Base-by-base conservation (phyloP, 2,329 filamentous ascomycete genomes). In the Pseudopithomyces maydicus region DNA sequence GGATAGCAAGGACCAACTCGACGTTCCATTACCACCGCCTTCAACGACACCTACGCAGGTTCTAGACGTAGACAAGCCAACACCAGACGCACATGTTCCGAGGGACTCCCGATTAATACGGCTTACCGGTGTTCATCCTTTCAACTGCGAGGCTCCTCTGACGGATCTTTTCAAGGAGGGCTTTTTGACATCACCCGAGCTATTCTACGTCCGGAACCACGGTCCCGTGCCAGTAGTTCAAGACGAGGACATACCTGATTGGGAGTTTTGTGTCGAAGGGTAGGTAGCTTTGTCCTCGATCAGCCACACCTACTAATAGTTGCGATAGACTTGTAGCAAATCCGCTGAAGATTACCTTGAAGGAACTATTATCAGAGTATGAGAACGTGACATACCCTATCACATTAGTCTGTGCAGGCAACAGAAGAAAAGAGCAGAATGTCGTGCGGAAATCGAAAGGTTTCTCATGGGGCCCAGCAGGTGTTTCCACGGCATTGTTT, bases 201-300 rank as follows among this genome's bases (percentile, higher is more conserved):
- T 97, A 1, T 95, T 96, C 77, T 97, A 96, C 74, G 93, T 97
- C 8, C 83, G 93, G 35, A 97, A 97, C 69, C 93, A 97, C 79
- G 93, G 93, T 14, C 80, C 87, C 0, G 92, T 97, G 7, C 93
- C 92, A 1, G 79, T 85, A 54, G 90, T 95, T 17, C 81, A 83
- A 8, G 90, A 96, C 62, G 80, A 85, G 22, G 86, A 90, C 3
- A 86, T 91, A 56, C 83, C 88, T 41, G 84, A 89, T 65, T 97
- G 93, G 93, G 85, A 91, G 54, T 90, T 97, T 56, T 87, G 86
- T 0, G 82, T 97, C 23, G 91, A 96, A 77, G 93, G 92, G 74
- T 83, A 57, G 2, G 64, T 33, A 19, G n/a, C 29, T 26, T 5
- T n/a, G 35, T 48, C 6, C 23, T 20, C 14, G 32, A 15, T 7